Conservation (phyloP, 73 alveolate genomes). For the Paramecium pentaurelia region DNA sequence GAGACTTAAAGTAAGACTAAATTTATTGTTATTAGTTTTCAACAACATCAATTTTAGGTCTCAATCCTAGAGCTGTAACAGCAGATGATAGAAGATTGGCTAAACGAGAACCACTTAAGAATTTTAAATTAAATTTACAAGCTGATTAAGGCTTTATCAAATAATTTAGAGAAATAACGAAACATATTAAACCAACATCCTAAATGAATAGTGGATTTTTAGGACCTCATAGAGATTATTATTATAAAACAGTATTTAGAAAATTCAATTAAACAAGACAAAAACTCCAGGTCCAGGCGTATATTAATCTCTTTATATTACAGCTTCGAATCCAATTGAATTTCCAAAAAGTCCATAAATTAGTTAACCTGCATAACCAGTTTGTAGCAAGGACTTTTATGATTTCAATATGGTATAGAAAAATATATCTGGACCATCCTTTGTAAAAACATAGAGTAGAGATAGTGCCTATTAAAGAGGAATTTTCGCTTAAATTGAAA, state of each 20-base stretch:
- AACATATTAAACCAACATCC: slow-evolving; percentile 4
- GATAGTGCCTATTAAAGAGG: slow-evolving; percentile 24
- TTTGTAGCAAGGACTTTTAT: slow-evolving; percentile 1
- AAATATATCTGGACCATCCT: background rate
- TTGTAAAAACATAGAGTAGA: background rate
- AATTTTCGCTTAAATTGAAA: slow-evolving; percentile 40
- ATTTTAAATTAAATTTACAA: background rate
- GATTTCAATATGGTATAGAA: background rate
- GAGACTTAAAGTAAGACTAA: background rate
- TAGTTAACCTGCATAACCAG: background rate
- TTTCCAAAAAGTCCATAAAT: slow-evolving; percentile 39
- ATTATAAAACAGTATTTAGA: slow-evolving; percentile 5
- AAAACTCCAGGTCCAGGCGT: slow-evolving; percentile 49
- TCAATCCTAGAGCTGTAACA: slow-evolving; percentile 14
- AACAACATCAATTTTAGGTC: slow-evolving; percentile 3
- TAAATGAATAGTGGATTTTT: background rate
- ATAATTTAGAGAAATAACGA: background rate
- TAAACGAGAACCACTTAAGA: background rate
- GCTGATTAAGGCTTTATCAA: slow-evolving; percentile 43
- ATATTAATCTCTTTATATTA: background rate
- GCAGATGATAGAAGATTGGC: slow-evolving; percentile 14
- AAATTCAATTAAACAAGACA: background rate
- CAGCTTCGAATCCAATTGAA: slow-evolving; percentile 10
- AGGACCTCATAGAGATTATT: slow-evolving; percentile 11
- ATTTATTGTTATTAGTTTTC: background rate